A percentile compares a stretch with the other conserved stretches of the same genome.
These are phyloP conservation scores for Scedosporium boydii DNA, from an alignment of 2,329 filamentous ascomycete species.

Conservation along the genomic window DNA sequence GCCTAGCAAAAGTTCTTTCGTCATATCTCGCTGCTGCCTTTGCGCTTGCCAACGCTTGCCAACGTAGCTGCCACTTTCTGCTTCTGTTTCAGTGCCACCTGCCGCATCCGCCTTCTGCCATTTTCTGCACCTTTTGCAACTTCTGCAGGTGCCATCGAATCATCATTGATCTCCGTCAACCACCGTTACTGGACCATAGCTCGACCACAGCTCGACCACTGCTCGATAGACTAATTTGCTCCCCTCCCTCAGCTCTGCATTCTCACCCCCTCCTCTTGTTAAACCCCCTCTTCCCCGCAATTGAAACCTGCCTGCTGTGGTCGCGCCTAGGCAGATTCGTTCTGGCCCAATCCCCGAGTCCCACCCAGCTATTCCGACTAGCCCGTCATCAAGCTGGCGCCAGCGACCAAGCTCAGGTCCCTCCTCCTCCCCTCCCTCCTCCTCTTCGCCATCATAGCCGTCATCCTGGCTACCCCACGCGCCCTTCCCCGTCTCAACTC, in stretches of 20 bases:
- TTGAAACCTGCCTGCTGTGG: background rate
- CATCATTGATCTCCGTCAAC: no score
- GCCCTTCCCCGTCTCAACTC: constrained; percentile 48
- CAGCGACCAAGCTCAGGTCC: constrained; percentile 5
- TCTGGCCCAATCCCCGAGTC: background rate
- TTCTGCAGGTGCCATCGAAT: no score
- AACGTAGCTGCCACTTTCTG: no score
- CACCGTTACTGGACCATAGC: background rate
- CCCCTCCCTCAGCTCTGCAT: background rate
- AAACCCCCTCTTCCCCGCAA: background rate
- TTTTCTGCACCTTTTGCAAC: no score
- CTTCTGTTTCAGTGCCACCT: no score
- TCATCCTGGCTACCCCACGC: constrained; percentile 60
- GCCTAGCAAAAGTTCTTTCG: no score
- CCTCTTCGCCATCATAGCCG: constrained; percentile 43
- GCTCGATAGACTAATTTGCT: background rate
- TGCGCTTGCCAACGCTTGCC: no score
- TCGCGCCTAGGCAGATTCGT: background rate
- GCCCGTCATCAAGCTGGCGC: constrained; percentile 5
- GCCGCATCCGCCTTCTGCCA: no score
- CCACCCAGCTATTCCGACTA: background rate
- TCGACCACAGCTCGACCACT: background rate
- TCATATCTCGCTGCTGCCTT: no score
- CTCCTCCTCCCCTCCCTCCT: constrained; percentile 27
- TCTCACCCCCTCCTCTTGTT: background rate